Percentiles rank a stretch among this genome's conserved stretches.
phyloP scores from a whole-genome alignment of 805 yeast genomes.

The Metschnikowia kofuensis region DNA sequence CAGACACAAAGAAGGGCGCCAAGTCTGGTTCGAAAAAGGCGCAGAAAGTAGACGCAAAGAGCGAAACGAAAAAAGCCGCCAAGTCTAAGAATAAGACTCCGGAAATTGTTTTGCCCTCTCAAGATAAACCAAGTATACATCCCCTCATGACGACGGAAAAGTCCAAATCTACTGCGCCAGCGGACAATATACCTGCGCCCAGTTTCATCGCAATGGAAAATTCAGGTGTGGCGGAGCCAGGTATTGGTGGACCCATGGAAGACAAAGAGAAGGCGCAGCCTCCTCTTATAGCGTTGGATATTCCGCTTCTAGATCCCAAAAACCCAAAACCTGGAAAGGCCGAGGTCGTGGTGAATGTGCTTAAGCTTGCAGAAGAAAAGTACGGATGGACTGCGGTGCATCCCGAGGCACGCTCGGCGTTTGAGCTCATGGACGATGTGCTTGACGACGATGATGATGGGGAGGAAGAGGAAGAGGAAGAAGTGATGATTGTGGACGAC shows the following conservation, averaged over 20 bases:
- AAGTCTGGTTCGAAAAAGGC: constrained; percentile 6
- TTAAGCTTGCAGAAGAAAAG: constrained; percentile 74
- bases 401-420: constrained; percentile 60
- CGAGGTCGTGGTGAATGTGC: constrained; percentile 67
- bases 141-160: constrained; percentile 25
- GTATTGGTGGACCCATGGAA: constrained; percentile 9
- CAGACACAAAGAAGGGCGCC: constrained; percentile 10
- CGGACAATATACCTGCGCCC: constrained; percentile 17
- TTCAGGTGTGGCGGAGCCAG: constrained; percentile 4
- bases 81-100: constrained; percentile 22
- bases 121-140: constrained; percentile 17
- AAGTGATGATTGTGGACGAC: constrained; percentile 24
- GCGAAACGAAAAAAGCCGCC: constrained; percentile 5
- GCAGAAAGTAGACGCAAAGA: constrained; percentile 4
- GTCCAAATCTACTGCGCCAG: constrained; percentile 7
- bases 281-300: constrained; percentile 54
- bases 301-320: constrained; percentile 48
- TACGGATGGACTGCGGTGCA: constrained; percentile 76
- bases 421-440: constrained; percentile 49
- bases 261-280: constrained; percentile 14
- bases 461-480: constrained; percentile 46
- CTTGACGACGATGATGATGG: constrained; percentile 49
- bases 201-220: constrained; percentile 17
- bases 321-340: constrained; percentile 55
- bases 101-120: constrained; percentile 12